A percentile compares a stretch with the other conserved stretches of the same genome.
phyloP scores from a whole-genome alignment of 2,329 filamentous ascomycete genomes.

The Neonectria ditissima region DNA sequence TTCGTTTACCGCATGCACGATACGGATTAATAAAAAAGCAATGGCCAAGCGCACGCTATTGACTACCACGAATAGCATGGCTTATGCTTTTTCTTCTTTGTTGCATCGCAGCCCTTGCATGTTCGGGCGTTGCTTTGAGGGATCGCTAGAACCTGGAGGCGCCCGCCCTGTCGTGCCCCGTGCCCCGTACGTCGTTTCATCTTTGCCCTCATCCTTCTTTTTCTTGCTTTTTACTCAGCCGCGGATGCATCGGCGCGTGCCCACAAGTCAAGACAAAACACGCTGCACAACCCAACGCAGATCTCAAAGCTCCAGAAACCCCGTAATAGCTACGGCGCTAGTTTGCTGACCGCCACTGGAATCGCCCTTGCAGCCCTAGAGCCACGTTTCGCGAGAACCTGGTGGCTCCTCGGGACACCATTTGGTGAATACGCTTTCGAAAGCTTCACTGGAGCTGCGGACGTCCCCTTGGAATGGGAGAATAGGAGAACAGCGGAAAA shows the following conservation, averaged over 20 bases:
- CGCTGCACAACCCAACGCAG: constrained; percentile 18
- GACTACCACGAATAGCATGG: constrained; percentile 12
- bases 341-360: constrained; percentile 29
- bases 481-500: constrained; percentile 7
- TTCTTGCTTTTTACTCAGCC: constrained; percentile 17
- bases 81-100: constrained; percentile 3
- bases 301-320: constrained; percentile 9
- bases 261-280: constrained; percentile 16
- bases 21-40: constrained; percentile 4
- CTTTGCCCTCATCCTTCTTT: constrained; percentile 18
- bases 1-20: background rate
- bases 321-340: constrained; percentile 5
- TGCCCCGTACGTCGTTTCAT: constrained; percentile 36
- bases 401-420: background rate
- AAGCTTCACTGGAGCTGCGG: background rate
- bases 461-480: constrained; percentile 3
- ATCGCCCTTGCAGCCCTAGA: constrained; percentile 4
- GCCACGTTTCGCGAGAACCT: background rate
- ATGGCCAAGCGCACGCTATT: background rate
- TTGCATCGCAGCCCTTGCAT: constrained; percentile 13
- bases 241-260: constrained; percentile 10
- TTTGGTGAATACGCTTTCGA: background rate
- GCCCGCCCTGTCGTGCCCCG: constrained; percentile 10
- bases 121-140: constrained; percentile 26
- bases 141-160: constrained; percentile 12